Conservation (phyloP, 139 green algal species). For the Coelastrella sp. region DNA sequence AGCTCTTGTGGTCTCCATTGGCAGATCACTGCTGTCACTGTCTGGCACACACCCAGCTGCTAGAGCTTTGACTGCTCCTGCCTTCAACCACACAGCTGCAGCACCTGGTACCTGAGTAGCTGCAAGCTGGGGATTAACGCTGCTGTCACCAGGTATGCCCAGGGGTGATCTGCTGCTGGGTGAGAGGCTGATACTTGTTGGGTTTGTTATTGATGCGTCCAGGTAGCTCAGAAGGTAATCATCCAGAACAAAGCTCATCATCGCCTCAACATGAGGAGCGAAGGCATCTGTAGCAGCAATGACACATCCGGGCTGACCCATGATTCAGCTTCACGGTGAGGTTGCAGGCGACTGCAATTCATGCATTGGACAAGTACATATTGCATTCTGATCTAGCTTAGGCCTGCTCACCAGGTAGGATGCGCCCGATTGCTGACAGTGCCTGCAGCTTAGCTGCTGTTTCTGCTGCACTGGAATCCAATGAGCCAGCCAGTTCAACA, state of each 20-base stretch:
- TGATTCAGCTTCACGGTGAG: too few relatives aligned
- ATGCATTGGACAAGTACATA: too few relatives aligned
- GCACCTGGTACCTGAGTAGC: background rate
- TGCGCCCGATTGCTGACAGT: constrained; percentile 26
- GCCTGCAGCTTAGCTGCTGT: constrained; percentile 36
- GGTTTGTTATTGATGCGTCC: constrained; percentile 6
- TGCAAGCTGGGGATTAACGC: background rate
- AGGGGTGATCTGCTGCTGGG: constrained; percentile 7
- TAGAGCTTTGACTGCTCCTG: constrained; percentile 61
- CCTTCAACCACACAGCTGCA: constrained; percentile 57
- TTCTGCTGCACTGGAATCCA: constrained; percentile 34
- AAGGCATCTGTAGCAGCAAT: constrained; percentile 8
- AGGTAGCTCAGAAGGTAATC: constrained; percentile 39
- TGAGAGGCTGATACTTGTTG: background rate
- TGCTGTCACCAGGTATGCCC: background rate
- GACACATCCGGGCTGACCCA: too few relatives aligned
- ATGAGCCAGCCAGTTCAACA: constrained; percentile 45
- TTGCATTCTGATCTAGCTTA: too few relatives aligned
- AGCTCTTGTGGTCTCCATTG: constrained; percentile 34
- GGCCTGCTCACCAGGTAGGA: constrained; percentile 21
- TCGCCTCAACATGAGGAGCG: constrained; percentile 9
- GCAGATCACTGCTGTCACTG: constrained; percentile 38
- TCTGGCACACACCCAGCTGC: constrained; percentile 48
- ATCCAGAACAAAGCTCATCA: constrained; percentile 35
- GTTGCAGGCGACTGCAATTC: too few relatives aligned